Evolutionary conservation across 345 rosid genomes (phyloP).

Genomic region (Lepidium sativum): DNA sequence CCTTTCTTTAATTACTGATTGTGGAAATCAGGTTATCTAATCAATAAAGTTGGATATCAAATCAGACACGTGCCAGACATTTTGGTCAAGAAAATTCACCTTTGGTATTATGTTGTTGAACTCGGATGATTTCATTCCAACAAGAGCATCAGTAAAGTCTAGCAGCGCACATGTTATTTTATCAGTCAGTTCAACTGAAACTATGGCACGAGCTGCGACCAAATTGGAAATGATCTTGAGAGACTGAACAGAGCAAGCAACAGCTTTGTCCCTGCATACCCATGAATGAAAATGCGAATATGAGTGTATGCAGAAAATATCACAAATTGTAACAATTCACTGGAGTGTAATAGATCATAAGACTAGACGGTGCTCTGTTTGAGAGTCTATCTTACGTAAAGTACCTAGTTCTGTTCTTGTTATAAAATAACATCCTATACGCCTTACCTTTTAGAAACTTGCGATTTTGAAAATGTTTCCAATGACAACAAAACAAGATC

Average conservation of each 20-base stretch:
- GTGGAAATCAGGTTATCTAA: not conserved
- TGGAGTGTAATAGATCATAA: not conserved
- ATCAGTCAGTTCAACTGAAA: slow-evolving; percentile 44
- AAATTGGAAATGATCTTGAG: slow-evolving; percentile 78
- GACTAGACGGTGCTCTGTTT: not conserved
- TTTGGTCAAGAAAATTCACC: slow-evolving; percentile 38
- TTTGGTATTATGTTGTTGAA: slow-evolving; percentile 55
- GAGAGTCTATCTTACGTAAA: not conserved
- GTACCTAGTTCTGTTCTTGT: not conserved
- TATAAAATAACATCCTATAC: not conserved
- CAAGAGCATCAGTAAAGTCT: slow-evolving; percentile 45
- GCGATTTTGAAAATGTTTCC: slow-evolving; percentile 64
- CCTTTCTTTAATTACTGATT: not conserved
- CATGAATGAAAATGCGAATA: slow-evolving; percentile 3
- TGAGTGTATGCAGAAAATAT: not conserved
- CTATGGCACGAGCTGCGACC: slow-evolving; percentile 64
- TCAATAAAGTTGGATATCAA: not conserved
- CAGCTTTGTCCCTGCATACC: slow-evolving; percentile 61
- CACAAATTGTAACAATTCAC: not conserved
- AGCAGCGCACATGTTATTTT: slow-evolving; percentile 63
- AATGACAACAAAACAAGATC: slow-evolving; percentile 53
- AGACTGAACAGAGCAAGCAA: slow-evolving; percentile 59
- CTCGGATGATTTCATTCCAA: slow-evolving; percentile 52
- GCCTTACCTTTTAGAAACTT: slow-evolving; percentile 45
- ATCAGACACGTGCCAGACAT: not conserved